These are phyloP conservation scores for Epichloe uncinata DNA, from an alignment of 2,329 filamentous ascomycete genomes.

Conservation along the genomic window DNA sequence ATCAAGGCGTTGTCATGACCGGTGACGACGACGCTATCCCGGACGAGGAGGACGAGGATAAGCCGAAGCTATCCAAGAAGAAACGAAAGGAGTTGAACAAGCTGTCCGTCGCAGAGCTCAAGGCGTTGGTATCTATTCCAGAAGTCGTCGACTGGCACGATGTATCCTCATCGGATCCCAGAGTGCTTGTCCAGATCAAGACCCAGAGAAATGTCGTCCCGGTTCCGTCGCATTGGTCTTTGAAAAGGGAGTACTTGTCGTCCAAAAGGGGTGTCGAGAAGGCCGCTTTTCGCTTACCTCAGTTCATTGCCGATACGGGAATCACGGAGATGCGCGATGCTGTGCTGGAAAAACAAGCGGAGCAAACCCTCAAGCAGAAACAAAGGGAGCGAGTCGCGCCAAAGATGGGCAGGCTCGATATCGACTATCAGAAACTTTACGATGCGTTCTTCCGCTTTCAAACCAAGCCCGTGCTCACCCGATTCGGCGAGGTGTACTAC, in stretches of 20 bases:
- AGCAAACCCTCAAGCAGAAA: conserved; percentile 86
- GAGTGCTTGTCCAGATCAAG: conserved; percentile 86
- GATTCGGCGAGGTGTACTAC: conserved; percentile 98
- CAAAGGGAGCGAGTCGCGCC: conserved; percentile 87
- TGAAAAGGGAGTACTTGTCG: conserved; percentile 97
- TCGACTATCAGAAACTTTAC: conserved; percentile 96
- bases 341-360: conserved; percentile 87
- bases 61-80: conserved; percentile 78
- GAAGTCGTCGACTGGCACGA: conserved; percentile 98
- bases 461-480: conserved; percentile 84
- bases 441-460: conserved; percentile 98
- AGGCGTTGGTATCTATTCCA: conserved; percentile 78
- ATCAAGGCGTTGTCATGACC: conserved; percentile 76
- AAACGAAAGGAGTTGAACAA: conserved; percentile 86
- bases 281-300: conserved; percentile 78
- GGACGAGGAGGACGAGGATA: conserved; percentile 59
- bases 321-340: conserved; percentile 98
- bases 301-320: conserved; percentile 94
- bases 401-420: conserved; percentile 94
- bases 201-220: conserved; percentile 90
- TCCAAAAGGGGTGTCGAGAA: conserved; percentile 97
- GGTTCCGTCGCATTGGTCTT: conserved; percentile 84
- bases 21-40: conserved; percentile 78
- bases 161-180: conserved; percentile 77
- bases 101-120: conserved; percentile 87